A percentile compares a stretch with the other conserved stretches of the same genome.
phyloP scores from a whole-genome alignment of 306 rosid species.

The Cicer cuneatum region DNA sequence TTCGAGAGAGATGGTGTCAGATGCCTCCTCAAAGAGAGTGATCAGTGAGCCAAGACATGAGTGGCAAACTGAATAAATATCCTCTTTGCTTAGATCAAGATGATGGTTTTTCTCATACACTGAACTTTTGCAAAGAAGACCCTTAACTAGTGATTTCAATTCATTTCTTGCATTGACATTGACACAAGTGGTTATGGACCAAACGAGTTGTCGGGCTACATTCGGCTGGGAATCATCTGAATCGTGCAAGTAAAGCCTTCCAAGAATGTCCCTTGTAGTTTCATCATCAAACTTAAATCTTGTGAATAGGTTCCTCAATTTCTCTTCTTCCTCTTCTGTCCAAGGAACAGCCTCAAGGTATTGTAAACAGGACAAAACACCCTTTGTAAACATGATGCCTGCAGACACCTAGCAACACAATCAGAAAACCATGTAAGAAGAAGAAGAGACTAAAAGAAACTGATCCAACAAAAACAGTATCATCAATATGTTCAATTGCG shows the following conservation, averaged over 20 bases:
- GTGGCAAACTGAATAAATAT: constrained; percentile 64
- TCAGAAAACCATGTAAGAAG: constrained; percentile 37
- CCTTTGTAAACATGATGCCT: constrained; percentile 76
- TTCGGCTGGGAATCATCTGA: constrained; percentile 56
- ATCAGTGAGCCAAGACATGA: constrained; percentile 65
- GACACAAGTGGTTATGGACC: constrained; percentile 71
- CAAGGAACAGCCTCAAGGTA: constrained; percentile 94
- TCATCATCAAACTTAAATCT: constrained; percentile 76
- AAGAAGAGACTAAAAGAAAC: constrained; percentile 8
- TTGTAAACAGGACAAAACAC: constrained; percentile 73
- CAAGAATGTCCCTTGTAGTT: constrained; percentile 75
- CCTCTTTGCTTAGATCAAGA: constrained; percentile 70
- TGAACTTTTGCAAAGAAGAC: constrained; percentile 84
- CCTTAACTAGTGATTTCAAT: constrained; percentile 72
- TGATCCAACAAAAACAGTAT: background rate
- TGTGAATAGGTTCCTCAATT: constrained; percentile 66
- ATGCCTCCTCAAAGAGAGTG: constrained; percentile 68
- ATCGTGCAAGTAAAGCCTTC: constrained; percentile 65
- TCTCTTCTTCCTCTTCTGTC: constrained; percentile 94
- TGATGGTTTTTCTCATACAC: constrained; percentile 77
- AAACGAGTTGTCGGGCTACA: constrained; percentile 65
- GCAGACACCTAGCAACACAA: constrained; percentile 68
- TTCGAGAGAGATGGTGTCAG: constrained; percentile 40
- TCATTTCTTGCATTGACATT: constrained; percentile 77
- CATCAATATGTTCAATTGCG: background rate